phyloP scores from a whole-genome alignment of 768 basidiomycete species.

The Trametes cingulata region DNA sequence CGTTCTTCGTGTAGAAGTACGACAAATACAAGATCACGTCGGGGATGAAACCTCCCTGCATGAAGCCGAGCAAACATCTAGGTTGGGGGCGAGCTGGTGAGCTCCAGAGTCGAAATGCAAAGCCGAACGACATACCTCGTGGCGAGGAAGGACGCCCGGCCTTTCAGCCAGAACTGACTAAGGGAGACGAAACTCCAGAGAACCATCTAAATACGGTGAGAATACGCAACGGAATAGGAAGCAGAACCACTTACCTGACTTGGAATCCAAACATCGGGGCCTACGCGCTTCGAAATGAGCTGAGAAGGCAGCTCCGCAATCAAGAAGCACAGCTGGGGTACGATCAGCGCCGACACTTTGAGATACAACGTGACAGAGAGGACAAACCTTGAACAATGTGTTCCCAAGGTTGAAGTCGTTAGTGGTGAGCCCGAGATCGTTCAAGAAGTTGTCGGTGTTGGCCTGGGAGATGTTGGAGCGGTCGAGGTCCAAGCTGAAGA shows the following conservation, averaged over 20 bases:
- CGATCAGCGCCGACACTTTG: neutral
- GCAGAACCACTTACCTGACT: constrained; percentile 42
- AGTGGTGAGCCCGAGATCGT: constrained; percentile 59
- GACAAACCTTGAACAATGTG: constrained; percentile 52
- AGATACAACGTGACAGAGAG: neutral
- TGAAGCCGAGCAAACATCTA: constrained; percentile 55
- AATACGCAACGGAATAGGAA: neutral
- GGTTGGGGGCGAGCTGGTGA: neutral
- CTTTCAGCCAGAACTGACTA: constrained; percentile 60
- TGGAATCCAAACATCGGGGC: constrained; percentile 69
- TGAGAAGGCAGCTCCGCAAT: constrained; percentile 65
- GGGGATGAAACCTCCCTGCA: constrained; percentile 67
- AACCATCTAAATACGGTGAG: constrained; percentile 40
- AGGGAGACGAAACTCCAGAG: constrained; percentile 58
- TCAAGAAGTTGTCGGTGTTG: constrained; percentile 69
- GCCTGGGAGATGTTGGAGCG: constrained; percentile 64
- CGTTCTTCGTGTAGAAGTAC: constrained; percentile 62
- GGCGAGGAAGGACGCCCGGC: constrained; percentile 53
- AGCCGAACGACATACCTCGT: constrained; percentile 39
- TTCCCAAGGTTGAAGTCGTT: constrained; percentile 68
- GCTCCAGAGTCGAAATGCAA: neutral
- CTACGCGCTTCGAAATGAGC: constrained; percentile 64
- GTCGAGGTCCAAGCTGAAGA: constrained; percentile 60
- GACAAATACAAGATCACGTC: constrained; percentile 66
- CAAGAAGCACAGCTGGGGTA: constrained; percentile 29